Conservation (phyloP, 208 protist genomes). For the Trichomonas gallinae region DNA sequence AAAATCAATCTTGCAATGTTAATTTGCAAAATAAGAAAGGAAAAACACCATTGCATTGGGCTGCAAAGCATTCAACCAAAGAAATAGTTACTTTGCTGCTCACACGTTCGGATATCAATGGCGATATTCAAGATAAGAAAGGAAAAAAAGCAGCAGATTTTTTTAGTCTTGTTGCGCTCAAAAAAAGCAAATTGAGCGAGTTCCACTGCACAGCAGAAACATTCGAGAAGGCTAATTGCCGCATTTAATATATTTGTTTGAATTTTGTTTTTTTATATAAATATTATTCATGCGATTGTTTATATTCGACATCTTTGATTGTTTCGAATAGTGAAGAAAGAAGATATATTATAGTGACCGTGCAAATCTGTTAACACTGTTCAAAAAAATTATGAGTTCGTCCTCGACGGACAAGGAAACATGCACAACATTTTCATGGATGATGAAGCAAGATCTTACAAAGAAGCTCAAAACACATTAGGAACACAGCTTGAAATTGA, state of each 20-base stretch:
- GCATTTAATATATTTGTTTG: too few relatives aligned
- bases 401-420: neutral
- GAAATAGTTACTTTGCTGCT: neutral
- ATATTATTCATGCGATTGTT: too few relatives aligned
- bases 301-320: too few relatives aligned
- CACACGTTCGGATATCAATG: neutral
- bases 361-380: too few relatives aligned
- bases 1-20: neutral
- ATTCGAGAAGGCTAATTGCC: too few relatives aligned
- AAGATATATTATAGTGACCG: too few relatives aligned
- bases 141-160: neutral
- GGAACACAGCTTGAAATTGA: neutral
- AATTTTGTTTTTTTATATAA: too few relatives aligned
- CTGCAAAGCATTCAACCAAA: neutral
- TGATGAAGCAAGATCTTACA: neutral
- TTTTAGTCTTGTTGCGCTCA: too few relatives aligned
- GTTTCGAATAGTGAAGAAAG: too few relatives aligned
- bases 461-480: neutral
- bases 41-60: neutral
- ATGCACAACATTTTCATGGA: neutral
- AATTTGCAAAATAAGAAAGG: neutral
- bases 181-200: too few relatives aligned
- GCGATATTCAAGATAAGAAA: neutral
- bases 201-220: too few relatives aligned
- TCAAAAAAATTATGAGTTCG: too few relatives aligned